Evolutionary conservation across 2,329 filamentous ascomycete species (phyloP).

Genomic region (Chrysoporthe puriensis): DNA sequence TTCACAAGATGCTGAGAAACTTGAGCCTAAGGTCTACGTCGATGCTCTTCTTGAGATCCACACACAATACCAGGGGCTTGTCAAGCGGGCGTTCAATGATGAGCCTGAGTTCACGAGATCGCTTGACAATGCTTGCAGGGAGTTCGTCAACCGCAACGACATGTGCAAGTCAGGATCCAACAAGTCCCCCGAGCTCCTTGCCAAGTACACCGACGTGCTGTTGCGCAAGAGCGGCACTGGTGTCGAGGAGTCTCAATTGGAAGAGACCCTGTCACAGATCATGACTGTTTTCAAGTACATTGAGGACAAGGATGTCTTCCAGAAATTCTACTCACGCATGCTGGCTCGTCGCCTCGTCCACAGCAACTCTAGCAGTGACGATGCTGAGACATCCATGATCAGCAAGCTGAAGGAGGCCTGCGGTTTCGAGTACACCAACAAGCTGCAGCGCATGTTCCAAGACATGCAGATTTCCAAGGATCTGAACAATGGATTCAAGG

Average conservation of each 20-base stretch:
- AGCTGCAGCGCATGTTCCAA: slow-evolving; percentile 99
- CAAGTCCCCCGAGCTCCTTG: slow-evolving; percentile 90
- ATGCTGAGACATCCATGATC: slow-evolving; percentile 99
- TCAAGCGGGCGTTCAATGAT: slow-evolving; percentile 89
- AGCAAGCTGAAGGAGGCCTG: slow-evolving; percentile 98
- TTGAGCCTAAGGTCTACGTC: slow-evolving; percentile 96
- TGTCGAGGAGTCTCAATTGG: slow-evolving; percentile 90
- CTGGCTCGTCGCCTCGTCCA: slow-evolving; percentile 92
- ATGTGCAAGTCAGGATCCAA: slow-evolving; percentile 93
- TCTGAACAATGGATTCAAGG: slow-evolving; percentile 86
- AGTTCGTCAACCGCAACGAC: slow-evolving; percentile 97
- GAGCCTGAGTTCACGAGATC: slow-evolving; percentile 97
- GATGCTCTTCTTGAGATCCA: slow-evolving; percentile 94
- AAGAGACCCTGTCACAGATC: slow-evolving; percentile 85
- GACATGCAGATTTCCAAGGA: slow-evolving; percentile 99
- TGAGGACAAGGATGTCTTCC: slow-evolving; percentile 99
- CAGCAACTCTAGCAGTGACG: slow-evolving; percentile 92
- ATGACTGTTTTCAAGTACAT: slow-evolving; percentile 99
- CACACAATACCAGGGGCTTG: slow-evolving; percentile 87
- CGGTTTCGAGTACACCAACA: slow-evolving; percentile 99
- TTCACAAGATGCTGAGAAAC: slow-evolving; percentile 80
- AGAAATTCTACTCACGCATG: slow-evolving; percentile 99
- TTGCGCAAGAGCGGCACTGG: slow-evolving; percentile 92
- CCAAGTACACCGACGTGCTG: slow-evolving; percentile 92
- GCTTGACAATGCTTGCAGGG: slow-evolving; percentile 93